Evolutionary conservation across 2,329 filamentous ascomycete species (phyloP), one percentile per base, ranked within the genome.

Genomic region (Ophiocordyceps camponoti-floridani): DNA sequence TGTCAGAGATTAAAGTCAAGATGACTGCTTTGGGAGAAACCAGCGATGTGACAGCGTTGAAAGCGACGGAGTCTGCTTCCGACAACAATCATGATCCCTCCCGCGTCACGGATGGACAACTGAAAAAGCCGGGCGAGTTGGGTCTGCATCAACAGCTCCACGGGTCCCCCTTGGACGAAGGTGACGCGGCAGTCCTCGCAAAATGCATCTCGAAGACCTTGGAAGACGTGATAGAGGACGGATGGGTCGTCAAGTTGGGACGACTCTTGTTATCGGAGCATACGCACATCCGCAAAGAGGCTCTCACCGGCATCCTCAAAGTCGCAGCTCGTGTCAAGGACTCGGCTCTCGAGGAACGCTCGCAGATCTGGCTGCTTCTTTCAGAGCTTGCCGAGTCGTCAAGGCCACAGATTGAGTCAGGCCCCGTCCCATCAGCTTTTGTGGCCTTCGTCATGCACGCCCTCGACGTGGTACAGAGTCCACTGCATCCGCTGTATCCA

Each of bases 331-430:
- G 74, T 55, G 63, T 82, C 43, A 72, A 79, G 57, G 75, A 76
- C 44, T 88, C 83, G 0, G 71, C 74, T 1, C 79, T 87, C 53
- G 72, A 79, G 41, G 85, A 93, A 54, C 82, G 79, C 54, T 77
- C 84, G 35, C 81, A 88, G 48, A 65, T 88, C 5, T 88, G 83
- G 67, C 69, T 94, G 10, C 71, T 95, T 4, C 69, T 91, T 2
- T 83, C 78, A 46, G 88, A 94, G 60, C 60, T 93, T 7, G 70
- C 79, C 13, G 87, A 95, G 59, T 91, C 88, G 0, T 73, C 75
- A 12, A 71, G 69, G 45, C 57, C 64, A 8, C 57, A 66, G 33
- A 70, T 81, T 42, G 65, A 75, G 40, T 61, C 65, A 8, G 64
- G 64, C 3, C 72, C 81, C 1, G 66, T 93, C 4, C 81, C 87